A percentile compares a stretch with the other conserved stretches of the same genome.
These are phyloP conservation scores for Echria macrotheca DNA, from an alignment of 495 filamentous ascomycete species.

Conservation along the genomic window DNA sequence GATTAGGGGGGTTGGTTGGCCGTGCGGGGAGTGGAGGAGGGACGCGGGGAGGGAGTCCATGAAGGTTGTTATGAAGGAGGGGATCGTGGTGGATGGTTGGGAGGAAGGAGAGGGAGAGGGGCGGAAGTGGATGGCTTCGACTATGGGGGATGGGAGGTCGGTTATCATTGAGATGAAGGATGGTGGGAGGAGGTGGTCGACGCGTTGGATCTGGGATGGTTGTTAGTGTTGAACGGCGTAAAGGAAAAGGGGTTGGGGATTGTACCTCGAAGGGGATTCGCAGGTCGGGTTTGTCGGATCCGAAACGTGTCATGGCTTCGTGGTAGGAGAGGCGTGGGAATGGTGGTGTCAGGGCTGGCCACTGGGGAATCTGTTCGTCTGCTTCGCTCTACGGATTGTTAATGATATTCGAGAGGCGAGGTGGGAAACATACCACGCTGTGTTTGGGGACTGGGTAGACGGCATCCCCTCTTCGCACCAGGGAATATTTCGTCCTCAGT, in stretches of 20 bases:
- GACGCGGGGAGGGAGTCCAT: constrained; percentile 58
- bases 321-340: constrained; percentile 57
- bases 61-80: too few species aligned
- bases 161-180: constrained; percentile 70
- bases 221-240: constrained; percentile 10
- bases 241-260: too few species aligned
- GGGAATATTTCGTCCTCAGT: constrained; percentile 34
- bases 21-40: constrained; percentile 61
- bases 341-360: constrained; percentile 12
- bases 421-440: constrained; percentile 1
- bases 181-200: constrained; percentile 58
- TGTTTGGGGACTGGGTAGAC: constrained; percentile 24
- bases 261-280: constrained; percentile 50
- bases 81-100: too few species aligned
- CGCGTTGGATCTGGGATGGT: constrained; percentile 51
- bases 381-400: constrained; percentile 1
- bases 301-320: constrained; percentile 73
- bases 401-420: not conserved
- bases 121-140: constrained; percentile 66
- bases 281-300: constrained; percentile 88
- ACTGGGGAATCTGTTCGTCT: not conserved
- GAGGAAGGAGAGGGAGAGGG: too few species aligned
- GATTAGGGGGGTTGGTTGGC: constrained; percentile 71
- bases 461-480: constrained; percentile 12
- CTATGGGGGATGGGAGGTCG: constrained; percentile 51